A percentile compares a stretch with the other conserved stretches of the same genome.
phyloP scores from a whole-genome alignment of 148 eudicot species.

The Amaranthus cruentus region DNA sequence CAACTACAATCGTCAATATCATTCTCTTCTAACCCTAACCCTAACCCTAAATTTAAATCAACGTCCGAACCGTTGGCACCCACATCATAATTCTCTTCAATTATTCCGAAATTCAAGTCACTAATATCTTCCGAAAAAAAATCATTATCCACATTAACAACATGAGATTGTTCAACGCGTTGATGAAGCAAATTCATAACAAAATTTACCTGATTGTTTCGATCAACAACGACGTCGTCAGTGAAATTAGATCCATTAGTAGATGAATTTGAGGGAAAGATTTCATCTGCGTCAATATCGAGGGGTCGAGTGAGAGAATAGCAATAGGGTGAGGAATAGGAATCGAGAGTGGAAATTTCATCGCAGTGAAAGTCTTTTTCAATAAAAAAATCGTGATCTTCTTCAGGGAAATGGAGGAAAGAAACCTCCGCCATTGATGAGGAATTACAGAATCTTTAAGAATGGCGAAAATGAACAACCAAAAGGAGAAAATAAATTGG shows the following conservation, averaged over 20 bases:
- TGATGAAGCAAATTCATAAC: slow-evolving; percentile 50
- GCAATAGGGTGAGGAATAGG: slow-evolving; percentile 7
- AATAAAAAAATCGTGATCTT: slow-evolving; percentile 28
- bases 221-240: slow-evolving; percentile 22
- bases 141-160: slow-evolving; percentile 4
- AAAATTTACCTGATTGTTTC: slow-evolving; percentile 55
- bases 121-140: slow-evolving; percentile 18
- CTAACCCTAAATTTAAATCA: slow-evolving; percentile 41
- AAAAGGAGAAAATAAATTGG: neutral
- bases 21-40: slow-evolving; percentile 18
- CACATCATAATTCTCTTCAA: slow-evolving; percentile 34
- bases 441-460: neutral
- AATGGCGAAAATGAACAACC: neutral
- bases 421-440: slow-evolving; percentile 51
- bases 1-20: slow-evolving; percentile 26
- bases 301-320: too few species aligned
- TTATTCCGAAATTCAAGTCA: slow-evolving; percentile 31
- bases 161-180: slow-evolving; percentile 48
- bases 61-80: slow-evolving; percentile 32
- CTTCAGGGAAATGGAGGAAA: slow-evolving; percentile 33
- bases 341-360: slow-evolving; percentile 27
- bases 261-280: neutral
- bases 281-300: neutral
- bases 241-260: slow-evolving; percentile 1
- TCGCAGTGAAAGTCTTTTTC: slow-evolving; percentile 6